Evolutionary conservation across 2,329 filamentous ascomycete species (phyloP), one percentile per base, ranked within the genome.

Genomic region (Gyromitra esculenta): DNA sequence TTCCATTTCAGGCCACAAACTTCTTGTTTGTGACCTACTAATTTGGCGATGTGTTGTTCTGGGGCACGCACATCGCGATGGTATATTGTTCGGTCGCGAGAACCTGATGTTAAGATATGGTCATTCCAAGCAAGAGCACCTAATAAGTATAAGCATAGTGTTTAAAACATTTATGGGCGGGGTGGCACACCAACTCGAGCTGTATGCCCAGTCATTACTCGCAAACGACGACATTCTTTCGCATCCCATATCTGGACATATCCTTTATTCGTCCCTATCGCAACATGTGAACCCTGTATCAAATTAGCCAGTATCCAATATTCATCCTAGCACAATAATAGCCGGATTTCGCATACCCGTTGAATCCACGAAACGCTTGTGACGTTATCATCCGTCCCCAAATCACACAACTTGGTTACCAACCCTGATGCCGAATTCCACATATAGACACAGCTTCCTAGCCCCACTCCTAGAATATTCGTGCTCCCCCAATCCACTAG

Each of bases 281-380:
- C 93, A 72, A 99, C 89, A 84, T 99, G 96, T 0, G 95, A 97
- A 48, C 96, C 96, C 85, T 89, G 79, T 15, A 67, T 1, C 15
- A 69, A 70, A 39, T 37, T 31, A 72, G 57, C 66, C 65, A 75
- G 77, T 50, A 71, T 78, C 79, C 66, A 79, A 70, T 62, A 31
- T 52, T 66, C 41, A 41, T 59, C 15, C 25, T n/a, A 79, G 72
- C 54, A 64, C 48, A 50, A 11, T 2, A 45, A 68, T 56, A 13
- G 31, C 13, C 7, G 39, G 57, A 67, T 25, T 52, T 21, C 45
- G 9, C 70, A 50, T 84, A 88, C 87, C 77, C 96, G 91, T 84
- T 99, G 96, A 81, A 99, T 99, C 96, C 96, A 99, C 73, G 92
- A 96, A 9, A 99, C 96, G 81, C 94, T 97, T 1, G 96, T 99